Conservation (phyloP, 345 rosid species). For the Euphorbia lathyris region DNA sequence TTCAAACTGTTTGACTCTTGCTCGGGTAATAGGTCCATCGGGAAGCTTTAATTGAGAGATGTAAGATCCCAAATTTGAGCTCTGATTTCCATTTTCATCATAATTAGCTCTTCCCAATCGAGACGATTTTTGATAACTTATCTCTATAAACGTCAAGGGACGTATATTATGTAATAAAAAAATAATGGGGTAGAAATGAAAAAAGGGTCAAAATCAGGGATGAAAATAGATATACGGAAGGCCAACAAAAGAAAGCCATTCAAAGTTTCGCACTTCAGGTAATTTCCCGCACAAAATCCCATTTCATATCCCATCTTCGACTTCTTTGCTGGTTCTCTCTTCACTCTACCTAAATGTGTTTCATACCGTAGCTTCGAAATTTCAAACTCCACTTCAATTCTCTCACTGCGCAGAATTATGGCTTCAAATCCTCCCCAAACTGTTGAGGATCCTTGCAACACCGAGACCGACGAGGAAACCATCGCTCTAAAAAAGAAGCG, state of each 20-base stretch:
- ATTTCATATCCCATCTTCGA: neutral
- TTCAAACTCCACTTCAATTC: neutral
- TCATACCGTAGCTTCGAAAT: constrained; percentile 5
- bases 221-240: neutral
- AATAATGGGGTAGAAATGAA: neutral
- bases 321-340: neutral
- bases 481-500: constrained; percentile 62
- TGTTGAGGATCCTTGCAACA: constrained; percentile 23
- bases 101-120: too few species aligned
- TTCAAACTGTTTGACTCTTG: too few species aligned
- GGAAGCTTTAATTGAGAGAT: too few species aligned
- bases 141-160: too few species aligned
- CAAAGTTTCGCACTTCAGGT: neutral
- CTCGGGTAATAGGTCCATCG: too few species aligned
- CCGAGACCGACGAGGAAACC: constrained; percentile 72
- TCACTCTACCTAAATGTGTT: neutral
- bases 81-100: too few species aligned
- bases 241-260: neutral
- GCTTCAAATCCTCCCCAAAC: constrained; percentile 4
- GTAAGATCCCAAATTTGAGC: too few species aligned
- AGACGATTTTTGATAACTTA: too few species aligned
- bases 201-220: neutral
- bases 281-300: constrained; percentile 13
- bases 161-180: neutral
- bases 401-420: neutral